Evolutionary conservation across 495 filamentous ascomycete genomes (phyloP), one percentile per base, ranked within the genome.

Genomic region (Darksidea phi): DNA sequence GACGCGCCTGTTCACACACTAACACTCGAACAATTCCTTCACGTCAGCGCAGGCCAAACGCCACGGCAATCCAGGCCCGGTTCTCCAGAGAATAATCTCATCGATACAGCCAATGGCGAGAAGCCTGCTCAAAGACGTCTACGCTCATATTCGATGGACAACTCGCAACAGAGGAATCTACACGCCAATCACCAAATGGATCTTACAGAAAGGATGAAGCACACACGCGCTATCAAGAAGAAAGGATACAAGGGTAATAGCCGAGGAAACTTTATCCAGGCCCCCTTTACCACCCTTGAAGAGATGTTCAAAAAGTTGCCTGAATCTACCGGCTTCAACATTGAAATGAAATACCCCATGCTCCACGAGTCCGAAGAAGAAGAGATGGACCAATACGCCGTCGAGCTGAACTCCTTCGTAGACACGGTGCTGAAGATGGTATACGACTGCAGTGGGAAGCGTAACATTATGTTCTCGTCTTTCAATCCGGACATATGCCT

Each of bases 261-360:
- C 21, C 87, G 95, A 6, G 94, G 94, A 50, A 88, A 88, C 66
- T 92, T 91, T 66, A 96, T 99, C 62, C 93, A 97, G 70, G 88
- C 87, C 0, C 91, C 91, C 0, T 97, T 97, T 73, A 91, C 94
- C 2, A 99, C 95, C 0, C 76, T 99, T 41, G 89, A 96, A 72
- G 91, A 97, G 63, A 84, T 97, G 70, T 95, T 99, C 74, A 83
- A 80, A 67, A 86, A 91, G 71, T 76, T 99, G 0, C 90, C 90
- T 1, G 79, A 86, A 41, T 79, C 77, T 11, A 84, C 96, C 28
- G 91, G 94, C 11, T 97, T 99, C 80, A 97, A 99, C 72, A 95
- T 99, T 64, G 95, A 99, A 78, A 86, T 99, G 80, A 99, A 97
- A 72, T 99, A 99, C 72, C 95, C 95, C 20, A 97, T 97, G 91